A percentile compares a stretch with the other conserved stretches of the same genome.
These are phyloP conservation scores for Cordia subcordata DNA, from an alignment of 257 asterid species.

Conservation along the genomic window DNA sequence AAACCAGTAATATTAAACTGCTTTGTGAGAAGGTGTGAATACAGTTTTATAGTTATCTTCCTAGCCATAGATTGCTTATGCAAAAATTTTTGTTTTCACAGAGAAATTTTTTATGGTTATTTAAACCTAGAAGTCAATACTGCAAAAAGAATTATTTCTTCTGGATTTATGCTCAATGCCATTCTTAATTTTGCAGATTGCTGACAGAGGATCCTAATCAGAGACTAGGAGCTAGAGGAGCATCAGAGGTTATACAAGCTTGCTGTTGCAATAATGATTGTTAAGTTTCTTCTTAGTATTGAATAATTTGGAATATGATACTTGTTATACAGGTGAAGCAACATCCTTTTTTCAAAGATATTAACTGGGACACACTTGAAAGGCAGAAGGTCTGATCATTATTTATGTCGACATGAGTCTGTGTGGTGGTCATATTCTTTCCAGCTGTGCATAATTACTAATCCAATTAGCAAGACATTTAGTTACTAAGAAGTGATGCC, in stretches of 20 bases:
- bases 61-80: background rate
- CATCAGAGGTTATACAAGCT: slow-evolving; percentile 61
- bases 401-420: background rate
- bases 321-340: slow-evolving; percentile 71
- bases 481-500: background rate
- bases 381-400: slow-evolving; percentile 71
- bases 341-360: slow-evolving; percentile 87
- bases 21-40: too few species aligned
- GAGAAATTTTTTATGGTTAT: background rate
- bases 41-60: background rate
- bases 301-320: background rate
- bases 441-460: background rate
- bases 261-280: background rate
- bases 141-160: background rate
- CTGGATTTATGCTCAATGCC: slow-evolving; percentile 3
- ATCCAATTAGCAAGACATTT: background rate
- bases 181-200: slow-evolving; percentile 40
- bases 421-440: background rate
- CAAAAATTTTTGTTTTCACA: background rate
- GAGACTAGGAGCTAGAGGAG: slow-evolving; percentile 96
- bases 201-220: slow-evolving; percentile 93
- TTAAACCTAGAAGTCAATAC: background rate
- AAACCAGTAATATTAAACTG: too few species aligned
- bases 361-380: slow-evolving; percentile 98
- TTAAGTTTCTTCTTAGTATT: background rate